These are phyloP conservation scores for Colletotrichum graminicola DNA, from an alignment of 2,329 filamentous ascomycete genomes.

Conservation along the genomic window DNA sequence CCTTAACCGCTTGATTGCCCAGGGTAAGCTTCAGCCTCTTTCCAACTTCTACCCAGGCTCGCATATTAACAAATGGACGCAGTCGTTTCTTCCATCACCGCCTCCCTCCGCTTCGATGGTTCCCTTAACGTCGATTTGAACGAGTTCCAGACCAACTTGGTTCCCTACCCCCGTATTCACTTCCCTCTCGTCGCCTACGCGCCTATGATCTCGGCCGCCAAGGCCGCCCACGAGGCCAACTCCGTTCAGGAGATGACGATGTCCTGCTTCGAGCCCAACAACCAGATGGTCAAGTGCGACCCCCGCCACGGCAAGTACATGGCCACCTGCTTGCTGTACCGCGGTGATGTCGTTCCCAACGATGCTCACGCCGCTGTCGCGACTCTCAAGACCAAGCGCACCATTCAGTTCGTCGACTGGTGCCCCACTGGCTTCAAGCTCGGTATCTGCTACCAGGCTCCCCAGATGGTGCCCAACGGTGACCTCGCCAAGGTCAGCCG, in stretches of 20 bases:
- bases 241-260: conserved; percentile 98
- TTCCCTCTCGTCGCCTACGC: conserved; percentile 98
- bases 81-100: conserved; percentile 99
- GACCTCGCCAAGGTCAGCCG: conserved; percentile 98
- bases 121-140: conserved; percentile 99
- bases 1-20: conserved; percentile 97
- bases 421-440: conserved; percentile 99
- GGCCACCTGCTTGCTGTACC: conserved; percentile 98
- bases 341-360: conserved; percentile 97
- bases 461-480: conserved; percentile 94
- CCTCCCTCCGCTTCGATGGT: conserved; percentile 97
- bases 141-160: conserved; percentile 99
- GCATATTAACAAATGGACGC: conserved; percentile 44
- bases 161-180: conserved; percentile 98
- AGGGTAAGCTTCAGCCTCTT: conserved; percentile 68
- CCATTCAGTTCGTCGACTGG: conserved; percentile 99
- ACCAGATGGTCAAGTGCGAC: conserved; percentile 99
- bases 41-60: conserved; percentile 2
- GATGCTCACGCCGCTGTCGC: conserved; percentile 93
- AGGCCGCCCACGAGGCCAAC: conserved; percentile 98
- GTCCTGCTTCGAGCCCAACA: conserved; percentile 99
- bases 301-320: conserved; percentile 99
- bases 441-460: conserved; percentile 99
- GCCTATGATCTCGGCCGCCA: conserved; percentile 92
- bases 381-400: conserved; percentile 98